A percentile compares a stretch with the other conserved stretches of the same genome.
These are phyloP conservation scores for Tetracentron sinense DNA, from an alignment of 164 flowering plant species.

Conservation along the genomic window DNA sequence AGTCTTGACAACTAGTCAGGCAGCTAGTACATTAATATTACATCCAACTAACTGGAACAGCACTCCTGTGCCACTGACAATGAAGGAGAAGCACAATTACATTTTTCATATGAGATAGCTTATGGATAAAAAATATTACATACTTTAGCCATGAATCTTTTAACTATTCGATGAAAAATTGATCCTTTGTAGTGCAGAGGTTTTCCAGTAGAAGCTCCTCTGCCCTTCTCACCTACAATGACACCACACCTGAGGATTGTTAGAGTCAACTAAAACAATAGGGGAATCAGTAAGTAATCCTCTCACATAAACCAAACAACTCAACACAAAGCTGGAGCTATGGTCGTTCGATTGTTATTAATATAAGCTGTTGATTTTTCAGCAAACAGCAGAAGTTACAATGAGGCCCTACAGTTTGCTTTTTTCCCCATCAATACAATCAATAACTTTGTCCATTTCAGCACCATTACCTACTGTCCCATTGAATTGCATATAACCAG, in stretches of 20 bases:
- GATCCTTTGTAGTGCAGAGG: conserved; percentile 75
- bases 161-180: conserved; percentile 69
- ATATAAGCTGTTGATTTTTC: not conserved
- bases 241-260: conserved; percentile 9
- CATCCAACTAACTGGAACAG: not conserved
- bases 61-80: not conserved
- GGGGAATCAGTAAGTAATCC: not conserved
- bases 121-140: conserved; percentile 8
- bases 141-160: conserved; percentile 89
- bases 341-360: not conserved
- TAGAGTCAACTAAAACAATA: conserved; percentile 3
- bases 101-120: not conserved
- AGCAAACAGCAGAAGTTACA: not conserved
- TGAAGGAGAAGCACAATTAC: not conserved
- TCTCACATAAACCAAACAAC: not conserved
- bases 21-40: not conserved
- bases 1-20: not conserved
- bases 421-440: too few species aligned
- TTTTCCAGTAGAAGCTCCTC: conserved; percentile 60
- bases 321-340: not conserved
- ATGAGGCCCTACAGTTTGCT: too few species aligned
- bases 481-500: not conserved
- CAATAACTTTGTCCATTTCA: too few species aligned
- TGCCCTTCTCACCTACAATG: conserved; percentile 75
- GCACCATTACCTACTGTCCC: not conserved